These are phyloP conservation scores for Cubamyces lactineus DNA, from an alignment of 768 basidiomycete genomes.

Conservation along the genomic window DNA sequence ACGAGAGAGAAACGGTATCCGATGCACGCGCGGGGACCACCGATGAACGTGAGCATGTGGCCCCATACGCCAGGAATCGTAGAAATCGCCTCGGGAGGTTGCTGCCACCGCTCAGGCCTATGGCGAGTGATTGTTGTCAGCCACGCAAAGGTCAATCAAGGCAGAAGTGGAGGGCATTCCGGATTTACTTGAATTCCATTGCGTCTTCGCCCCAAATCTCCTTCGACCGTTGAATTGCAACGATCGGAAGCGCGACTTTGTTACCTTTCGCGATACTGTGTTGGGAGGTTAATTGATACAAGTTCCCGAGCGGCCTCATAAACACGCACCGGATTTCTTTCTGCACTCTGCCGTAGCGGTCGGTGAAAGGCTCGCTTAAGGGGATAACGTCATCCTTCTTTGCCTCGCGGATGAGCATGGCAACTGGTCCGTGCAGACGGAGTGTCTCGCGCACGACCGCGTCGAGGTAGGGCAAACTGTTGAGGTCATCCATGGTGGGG, in stretches of 20 bases:
- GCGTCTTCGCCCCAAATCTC: slow-evolving; percentile 68
- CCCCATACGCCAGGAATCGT: slow-evolving; percentile 63
- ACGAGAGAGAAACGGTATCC: slow-evolving; percentile 66
- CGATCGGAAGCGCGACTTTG: slow-evolving; percentile 51
- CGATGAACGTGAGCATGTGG: slow-evolving; percentile 62
- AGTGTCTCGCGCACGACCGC: slow-evolving; percentile 62
- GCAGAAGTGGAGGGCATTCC: slow-evolving; percentile 1
- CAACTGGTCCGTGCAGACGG: slow-evolving; percentile 57
- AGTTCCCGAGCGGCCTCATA: too few species aligned
- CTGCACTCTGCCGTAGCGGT: slow-evolving; percentile 23
- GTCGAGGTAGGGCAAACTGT: slow-evolving; percentile 71
- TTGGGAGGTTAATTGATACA: too few species aligned
- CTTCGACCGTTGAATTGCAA: slow-evolving; percentile 53
- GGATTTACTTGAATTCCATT: slow-evolving; percentile 57
- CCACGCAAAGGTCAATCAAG: neutral
- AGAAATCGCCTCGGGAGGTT: slow-evolving; percentile 45
- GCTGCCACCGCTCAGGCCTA: slow-evolving; percentile 69
- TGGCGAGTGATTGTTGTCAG: neutral
- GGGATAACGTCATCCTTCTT: slow-evolving; percentile 55
- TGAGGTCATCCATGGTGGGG: slow-evolving; percentile 72
- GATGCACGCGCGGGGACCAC: slow-evolving; percentile 67
- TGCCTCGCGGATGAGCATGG: slow-evolving; percentile 49
- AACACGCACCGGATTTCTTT: slow-evolving; percentile 29
- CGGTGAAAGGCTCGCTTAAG: slow-evolving; percentile 38
- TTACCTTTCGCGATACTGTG: slow-evolving; percentile 35